Base-by-base conservation (phyloP, 2,329 filamentous ascomycete species). In the Apiospora hydei region DNA sequence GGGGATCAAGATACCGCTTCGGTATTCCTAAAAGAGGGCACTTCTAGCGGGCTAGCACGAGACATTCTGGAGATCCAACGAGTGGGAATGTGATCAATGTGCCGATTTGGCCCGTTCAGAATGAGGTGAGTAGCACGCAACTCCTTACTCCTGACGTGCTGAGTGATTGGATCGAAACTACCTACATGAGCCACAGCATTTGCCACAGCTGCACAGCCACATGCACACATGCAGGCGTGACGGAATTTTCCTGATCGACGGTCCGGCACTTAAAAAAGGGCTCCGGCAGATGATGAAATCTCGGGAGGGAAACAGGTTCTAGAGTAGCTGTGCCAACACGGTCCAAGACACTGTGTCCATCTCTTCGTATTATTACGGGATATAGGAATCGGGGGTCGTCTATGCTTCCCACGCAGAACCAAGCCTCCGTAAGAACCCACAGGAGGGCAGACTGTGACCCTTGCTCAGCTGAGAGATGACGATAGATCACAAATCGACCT, bases 241-340 rank as follows among this genome's bases (percentile, higher is more conserved):
- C 57, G 57, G 57, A 64, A 64, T 64, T 64, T 64, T 24, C 30
- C 57, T 64, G 57, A 41, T 64, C 57, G 34, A 41, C 34, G 7
- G 4, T n/a, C 57, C 57, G 57, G 57, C 34, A 38, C 18, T 41
- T 64, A 64, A 64, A 34, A 41, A 41, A 34, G 26, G 57, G 57
- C 10, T 64, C 34, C 57, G 57, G 57, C 57, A 64, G 57, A 64
- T 64, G 57, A 64, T 64, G 57, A 64, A 3, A 41, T 64, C 18
- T 64, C 11, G 57, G 57, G 34, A 64, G 41, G 21, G 18, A 64
- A 41, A 64, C 57, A 64, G 57, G 57, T 41, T 41, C 34, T 21
- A 38, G 53, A n/a, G 53, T 61, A 61, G 30, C 53, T 61, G 53
- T 61, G 53, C 53, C 53, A 61, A 64, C 57, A 64, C 57, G 57